Conservation (phyloP, 306 rosid genomes). For the Citrullus colocynthis region DNA sequence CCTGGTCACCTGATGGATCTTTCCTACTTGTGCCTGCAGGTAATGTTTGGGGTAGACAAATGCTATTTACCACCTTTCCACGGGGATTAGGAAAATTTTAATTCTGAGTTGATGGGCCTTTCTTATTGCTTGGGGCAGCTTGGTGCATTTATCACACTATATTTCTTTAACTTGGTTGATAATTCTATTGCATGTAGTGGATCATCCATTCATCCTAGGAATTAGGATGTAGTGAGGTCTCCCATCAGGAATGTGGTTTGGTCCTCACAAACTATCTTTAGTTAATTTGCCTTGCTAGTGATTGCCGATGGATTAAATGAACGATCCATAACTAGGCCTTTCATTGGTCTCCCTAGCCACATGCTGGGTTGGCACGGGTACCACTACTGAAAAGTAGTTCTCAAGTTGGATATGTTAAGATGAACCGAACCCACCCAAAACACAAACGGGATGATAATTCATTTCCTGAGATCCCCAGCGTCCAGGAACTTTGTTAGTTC, state of each 20-base stretch:
- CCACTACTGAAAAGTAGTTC: background rate
- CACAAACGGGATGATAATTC: background rate
- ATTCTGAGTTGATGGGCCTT: background rate
- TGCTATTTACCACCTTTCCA: conserved; percentile 8
- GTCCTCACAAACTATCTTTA: background rate
- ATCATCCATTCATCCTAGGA: background rate
- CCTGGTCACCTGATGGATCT: conserved; percentile 98
- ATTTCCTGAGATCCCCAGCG: background rate
- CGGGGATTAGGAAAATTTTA: background rate
- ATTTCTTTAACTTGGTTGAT: background rate
- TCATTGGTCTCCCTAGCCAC: background rate
- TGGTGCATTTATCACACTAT: background rate
- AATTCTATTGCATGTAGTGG: background rate
- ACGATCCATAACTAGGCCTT: background rate
- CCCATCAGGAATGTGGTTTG: background rate
- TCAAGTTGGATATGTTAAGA: background rate
- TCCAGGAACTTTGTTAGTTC: background rate
- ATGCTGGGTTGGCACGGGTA: background rate
- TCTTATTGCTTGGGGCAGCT: background rate
- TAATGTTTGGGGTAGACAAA: conserved; percentile 8
- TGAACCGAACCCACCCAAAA: background rate
- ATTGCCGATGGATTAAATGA: background rate
- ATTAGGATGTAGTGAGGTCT: background rate
- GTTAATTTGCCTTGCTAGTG: background rate
- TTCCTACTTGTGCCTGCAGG: conserved; percentile 94